Evolutionary conservation across 2,329 filamentous ascomycete species (phyloP), one percentile per base, ranked within the genome.

Genomic region (Pseudogymnoascus pannorum): DNA sequence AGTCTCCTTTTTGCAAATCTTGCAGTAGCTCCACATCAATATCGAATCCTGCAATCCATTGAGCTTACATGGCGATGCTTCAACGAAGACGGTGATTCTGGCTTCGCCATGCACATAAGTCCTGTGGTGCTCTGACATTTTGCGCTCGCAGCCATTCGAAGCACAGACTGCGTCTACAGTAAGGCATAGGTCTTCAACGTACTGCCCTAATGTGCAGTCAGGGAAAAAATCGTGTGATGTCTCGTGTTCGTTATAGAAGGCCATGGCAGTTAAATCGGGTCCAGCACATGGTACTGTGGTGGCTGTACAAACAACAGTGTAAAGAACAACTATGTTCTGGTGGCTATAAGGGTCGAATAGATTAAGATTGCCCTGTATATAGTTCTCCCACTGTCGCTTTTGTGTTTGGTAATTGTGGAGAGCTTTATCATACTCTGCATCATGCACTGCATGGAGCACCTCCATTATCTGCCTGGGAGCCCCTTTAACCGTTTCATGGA

Each of bases 51-150:
- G 81, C 74, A 87, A 75, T 1, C 85, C 81, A 63, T 83, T 81
- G 64, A 89, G 77, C 66, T 87, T 85, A 35, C 84, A 81, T 48
- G 87, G 80, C 65, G 86, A 87, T 31, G 86, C 87, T 70, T 96
- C 90, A 14, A 97, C 87, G 67, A 96, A 91, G 8, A 97, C 86
- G 6, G 92, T 96, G 68, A 99, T 87, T 64, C 96, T 90, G 8
- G 92, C 93, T 72, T 96, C 89, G 26, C 94, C 95, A 69, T 99
- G 94, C 1, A 99, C 95, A 70, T 99, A 99, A 42, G 96, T 96
- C 61, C 92, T 86, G 72, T 97, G 92, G 72, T 99, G 94, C 68
- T 97, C 90, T 60, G 87, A 83, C 89, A 97, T 92, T 67, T 86
- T 89, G 64, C 89, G 87, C 66, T 93, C 91, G 72, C 95, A 99